Percentiles rank a stretch among this genome's conserved stretches.
Evolutionary conservation across 208 protist species (phyloP).

Genomic region (Acanthamoeba divionensis): DNA sequence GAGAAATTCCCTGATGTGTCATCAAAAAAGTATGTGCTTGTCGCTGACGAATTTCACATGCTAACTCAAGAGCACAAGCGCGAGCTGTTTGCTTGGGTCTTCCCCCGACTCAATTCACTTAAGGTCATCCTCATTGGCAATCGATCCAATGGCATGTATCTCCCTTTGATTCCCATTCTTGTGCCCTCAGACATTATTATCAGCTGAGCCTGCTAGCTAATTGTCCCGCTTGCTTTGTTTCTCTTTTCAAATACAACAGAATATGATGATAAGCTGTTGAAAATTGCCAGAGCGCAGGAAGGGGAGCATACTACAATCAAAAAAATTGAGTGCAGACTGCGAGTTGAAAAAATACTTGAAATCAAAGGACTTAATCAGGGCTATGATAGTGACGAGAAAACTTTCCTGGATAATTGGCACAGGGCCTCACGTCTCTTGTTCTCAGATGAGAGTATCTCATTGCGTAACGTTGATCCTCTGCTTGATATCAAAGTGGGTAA

Average conservation of each 20-base stretch:
- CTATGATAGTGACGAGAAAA: too few relatives aligned
- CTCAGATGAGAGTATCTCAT: not conserved
- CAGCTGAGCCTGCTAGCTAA: too few relatives aligned
- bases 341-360: not conserved
- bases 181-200: too few relatives aligned
- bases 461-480: not conserved
- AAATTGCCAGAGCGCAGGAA: not conserved
- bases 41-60: conserved; percentile 43
- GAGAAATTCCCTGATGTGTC: not conserved
- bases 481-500: not conserved
- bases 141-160: not conserved
- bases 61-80: not conserved
- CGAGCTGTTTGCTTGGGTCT: not conserved
- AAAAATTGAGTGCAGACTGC: not conserved
- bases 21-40: not conserved
- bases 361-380: not conserved
- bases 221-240: too few relatives aligned
- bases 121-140: conserved; percentile 44
- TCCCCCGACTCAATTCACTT: not conserved
- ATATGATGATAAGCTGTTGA: not conserved
- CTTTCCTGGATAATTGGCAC: not conserved
- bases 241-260: not conserved
- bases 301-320: not conserved
- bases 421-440: not conserved
- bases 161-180: too few relatives aligned